Percentiles rank a stretch among this genome's conserved stretches.
Evolutionary conservation across 371 early-diverging fungal genomes (phyloP).

Genomic region (Dichotomocladium elegans): DNA sequence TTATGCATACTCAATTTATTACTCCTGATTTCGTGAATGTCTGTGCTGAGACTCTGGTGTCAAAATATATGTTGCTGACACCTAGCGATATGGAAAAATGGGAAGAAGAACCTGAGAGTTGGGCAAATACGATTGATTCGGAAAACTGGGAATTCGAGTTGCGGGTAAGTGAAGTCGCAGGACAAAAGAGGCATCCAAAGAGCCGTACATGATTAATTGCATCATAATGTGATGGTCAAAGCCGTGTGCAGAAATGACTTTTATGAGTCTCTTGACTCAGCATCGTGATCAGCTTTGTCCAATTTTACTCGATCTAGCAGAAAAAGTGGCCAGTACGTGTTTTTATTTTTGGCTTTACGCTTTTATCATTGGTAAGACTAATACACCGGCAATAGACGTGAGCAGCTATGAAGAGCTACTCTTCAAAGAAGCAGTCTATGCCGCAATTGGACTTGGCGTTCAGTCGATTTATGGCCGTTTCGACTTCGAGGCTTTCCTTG

Average conservation of each 20-base stretch:
- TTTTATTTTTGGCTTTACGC: not conserved
- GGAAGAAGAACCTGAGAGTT: conserved; percentile 88
- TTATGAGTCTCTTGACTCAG: conserved; percentile 71
- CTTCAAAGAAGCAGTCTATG: conserved; percentile 81
- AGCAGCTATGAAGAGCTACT: conserved; percentile 53
- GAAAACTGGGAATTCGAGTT: conserved; percentile 87
- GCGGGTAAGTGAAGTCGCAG: conserved; percentile 52
- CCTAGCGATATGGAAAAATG: conserved; percentile 71
- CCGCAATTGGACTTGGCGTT: conserved; percentile 78
- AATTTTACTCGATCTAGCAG: conserved; percentile 57
- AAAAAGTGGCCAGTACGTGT: conserved; percentile 55
- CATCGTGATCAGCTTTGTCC: conserved; percentile 64
- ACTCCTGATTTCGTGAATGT: conserved; percentile 62
- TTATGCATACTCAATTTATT: conserved; percentile 66
- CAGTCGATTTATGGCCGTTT: conserved; percentile 79
- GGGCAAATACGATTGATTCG: conserved; percentile 74
- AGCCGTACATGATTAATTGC: not conserved
- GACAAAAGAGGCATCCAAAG: too few species aligned
- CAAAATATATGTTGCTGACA: conserved; percentile 70
- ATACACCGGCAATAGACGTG: conserved; percentile 15
- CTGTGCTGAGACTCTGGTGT: conserved; percentile 67
- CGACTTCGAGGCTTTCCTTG: conserved; percentile 80
- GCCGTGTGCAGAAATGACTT: conserved; percentile 83
- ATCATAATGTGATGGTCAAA: conserved; percentile 12
- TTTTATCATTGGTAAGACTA: not conserved